Conservation (phyloP, 257 asterid genomes). For the Nicotiana knightiana region DNA sequence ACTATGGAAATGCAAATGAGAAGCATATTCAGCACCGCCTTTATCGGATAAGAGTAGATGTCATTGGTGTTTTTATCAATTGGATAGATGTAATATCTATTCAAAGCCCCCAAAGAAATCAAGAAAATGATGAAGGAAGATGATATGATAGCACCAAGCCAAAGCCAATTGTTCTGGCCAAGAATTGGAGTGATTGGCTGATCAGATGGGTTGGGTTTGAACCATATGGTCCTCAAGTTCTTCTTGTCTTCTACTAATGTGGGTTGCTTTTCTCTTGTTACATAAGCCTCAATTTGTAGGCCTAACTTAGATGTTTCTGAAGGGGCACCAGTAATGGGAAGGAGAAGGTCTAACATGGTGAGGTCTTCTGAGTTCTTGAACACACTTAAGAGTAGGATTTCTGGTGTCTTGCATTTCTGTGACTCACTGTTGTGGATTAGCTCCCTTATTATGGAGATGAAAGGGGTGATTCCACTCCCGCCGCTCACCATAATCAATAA, state of each 20-base stretch:
- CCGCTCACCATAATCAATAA: constrained; percentile 77
- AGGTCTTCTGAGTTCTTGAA: constrained; percentile 68
- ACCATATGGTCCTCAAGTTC: constrained; percentile 33
- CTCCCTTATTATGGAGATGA: constrained; percentile 75
- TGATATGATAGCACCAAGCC: constrained; percentile 60
- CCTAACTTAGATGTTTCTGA: constrained; percentile 27
- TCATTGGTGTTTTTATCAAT: constrained; percentile 50
- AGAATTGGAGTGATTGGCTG: constrained; percentile 48
- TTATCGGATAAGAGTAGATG: constrained; percentile 30
- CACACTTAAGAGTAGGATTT: constrained; percentile 51
- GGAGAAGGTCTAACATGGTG: constrained; percentile 61
- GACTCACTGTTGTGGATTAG: constrained; percentile 39
- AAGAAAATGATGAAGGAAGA: constrained; percentile 63
- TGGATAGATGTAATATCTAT: constrained; percentile 52
- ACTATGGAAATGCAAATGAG: constrained; percentile 44
- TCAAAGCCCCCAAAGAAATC: constrained; percentile 38
- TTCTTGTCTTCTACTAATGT: constrained; percentile 14
- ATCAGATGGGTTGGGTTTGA: constrained; percentile 52
- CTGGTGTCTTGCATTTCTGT: constrained; percentile 38
- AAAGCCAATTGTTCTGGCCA: constrained; percentile 56
- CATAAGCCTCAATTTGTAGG: constrained; percentile 55
- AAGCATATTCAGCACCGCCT: constrained; percentile 33
- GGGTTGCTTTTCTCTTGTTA: constrained; percentile 55
- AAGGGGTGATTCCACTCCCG: constrained; percentile 92
- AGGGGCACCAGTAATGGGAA: constrained; percentile 47